A percentile compares a stretch with the other conserved stretches of the same genome.
phyloP scores from a whole-genome alignment of 1,284 basidiomycete species.

The Butyriboletus appendiculatus region DNA sequence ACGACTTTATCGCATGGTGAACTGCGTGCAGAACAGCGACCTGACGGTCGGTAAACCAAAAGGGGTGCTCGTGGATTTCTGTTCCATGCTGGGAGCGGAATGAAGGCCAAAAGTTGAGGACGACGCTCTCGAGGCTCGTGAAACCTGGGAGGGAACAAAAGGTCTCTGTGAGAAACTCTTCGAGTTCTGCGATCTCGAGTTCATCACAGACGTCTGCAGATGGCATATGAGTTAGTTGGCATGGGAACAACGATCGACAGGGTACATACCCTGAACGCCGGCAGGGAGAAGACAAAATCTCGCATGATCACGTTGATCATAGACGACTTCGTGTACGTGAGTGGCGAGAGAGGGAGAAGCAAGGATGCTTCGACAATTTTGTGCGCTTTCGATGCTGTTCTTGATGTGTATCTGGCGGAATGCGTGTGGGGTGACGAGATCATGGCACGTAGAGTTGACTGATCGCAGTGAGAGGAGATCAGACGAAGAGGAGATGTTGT shows the following conservation, averaged over 20 bases:
- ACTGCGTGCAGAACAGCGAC: constrained; percentile 26
- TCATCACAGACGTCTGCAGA: constrained; percentile 27
- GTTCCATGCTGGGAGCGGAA: constrained; percentile 27
- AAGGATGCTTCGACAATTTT: constrained; percentile 24
- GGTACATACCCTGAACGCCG: constrained; percentile 17
- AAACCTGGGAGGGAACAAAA: constrained; percentile 28
- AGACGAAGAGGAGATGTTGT: constrained; percentile 22
- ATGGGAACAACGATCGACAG: neutral
- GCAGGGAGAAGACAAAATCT: constrained; percentile 23
- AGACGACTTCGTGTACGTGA: constrained; percentile 31
- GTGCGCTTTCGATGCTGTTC: constrained; percentile 32
- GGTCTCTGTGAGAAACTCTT: constrained; percentile 31
- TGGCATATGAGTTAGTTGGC: neutral
- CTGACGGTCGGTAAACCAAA: constrained; percentile 35
- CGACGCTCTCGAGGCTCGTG: constrained; percentile 20
- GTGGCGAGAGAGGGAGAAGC: constrained; percentile 22
- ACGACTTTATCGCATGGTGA: constrained; percentile 26
- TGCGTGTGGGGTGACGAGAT: constrained; percentile 26
- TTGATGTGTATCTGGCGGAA: constrained; percentile 24
- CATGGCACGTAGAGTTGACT: constrained; percentile 28
- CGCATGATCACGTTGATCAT: constrained; percentile 29
- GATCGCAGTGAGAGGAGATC: constrained; percentile 32
- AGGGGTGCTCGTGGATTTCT: constrained; percentile 32
- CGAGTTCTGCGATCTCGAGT: constrained; percentile 34
- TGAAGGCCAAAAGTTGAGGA: constrained; percentile 35